Base-by-base conservation (phyloP, 2,329 filamentous ascomycete species). In the Zymoseptoria crescenta region DNA sequence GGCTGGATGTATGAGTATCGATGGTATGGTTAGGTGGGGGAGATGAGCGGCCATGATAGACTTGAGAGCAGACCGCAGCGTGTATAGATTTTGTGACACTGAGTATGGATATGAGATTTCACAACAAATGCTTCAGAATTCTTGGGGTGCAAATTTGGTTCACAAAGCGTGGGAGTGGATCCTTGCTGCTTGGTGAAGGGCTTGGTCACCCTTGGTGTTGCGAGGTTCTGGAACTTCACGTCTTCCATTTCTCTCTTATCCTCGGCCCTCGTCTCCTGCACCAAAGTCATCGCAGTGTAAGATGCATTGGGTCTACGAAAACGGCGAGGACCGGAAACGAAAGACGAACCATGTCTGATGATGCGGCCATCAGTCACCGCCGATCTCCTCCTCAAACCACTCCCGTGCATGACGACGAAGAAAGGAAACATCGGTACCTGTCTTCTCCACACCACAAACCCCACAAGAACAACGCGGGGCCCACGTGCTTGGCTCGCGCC, bases 1-100 rank as follows among this genome's bases (percentile, higher is more conserved):
- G 35, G 35, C 10, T 13, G 35, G 10, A 45, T 56, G 54, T 59
- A 59, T 29, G 30, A 54, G 21, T 56, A 54, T 41, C 35, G 35
- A 45, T n/a, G 35, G 35, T n/a, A n/a, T 45, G 13, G n/a, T 16
- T 45, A 45, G 35, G 16, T 45, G 35, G 35, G 16, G 35, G 35
- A 45, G 13, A 16, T 10, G 35, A n/a, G 16, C 13, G 35, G 35
- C 35, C 16, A 45, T 30, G 13, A 16, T 16, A 13, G 35, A 45
- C 6, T 16, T 45, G 35, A 45, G 35, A 45, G n/a, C 16, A n/a
- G 35, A 16, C 13, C 7, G 7, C 35, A 45, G 35, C n/a, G 35
- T 45, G 35, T 45, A 13, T 5, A 45, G 35, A n/a, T n/a, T n/a
- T 45, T 45, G 16, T 16, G 35, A 45, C 10, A 13, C 16, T 45